Evolutionary conservation across 441 rosid species (phyloP).

Genomic region (Mallotus japonicus): DNA sequence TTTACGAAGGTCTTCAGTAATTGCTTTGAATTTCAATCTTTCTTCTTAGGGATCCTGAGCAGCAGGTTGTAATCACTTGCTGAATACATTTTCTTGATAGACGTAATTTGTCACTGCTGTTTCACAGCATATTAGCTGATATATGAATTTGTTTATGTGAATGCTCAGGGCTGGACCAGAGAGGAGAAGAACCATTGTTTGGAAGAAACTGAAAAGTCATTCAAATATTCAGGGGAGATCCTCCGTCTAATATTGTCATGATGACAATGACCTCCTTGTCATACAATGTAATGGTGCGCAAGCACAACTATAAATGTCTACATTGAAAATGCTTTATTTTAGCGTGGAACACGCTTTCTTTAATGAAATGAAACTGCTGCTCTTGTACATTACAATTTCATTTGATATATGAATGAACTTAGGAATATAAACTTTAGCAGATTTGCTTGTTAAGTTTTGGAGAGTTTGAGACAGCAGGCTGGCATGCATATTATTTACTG

Average conservation of each 20-base stretch:
- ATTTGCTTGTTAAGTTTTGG: no score
- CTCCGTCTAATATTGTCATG: slow-evolving; percentile 79
- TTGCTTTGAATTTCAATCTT: background rate
- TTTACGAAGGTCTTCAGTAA: background rate
- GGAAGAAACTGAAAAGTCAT: slow-evolving; percentile 93
- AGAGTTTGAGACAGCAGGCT: no score
- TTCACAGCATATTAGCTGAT: slow-evolving; percentile 2
- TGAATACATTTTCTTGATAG: background rate
- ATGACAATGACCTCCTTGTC: slow-evolving; percentile 18
- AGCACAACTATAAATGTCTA: slow-evolving; percentile 25
- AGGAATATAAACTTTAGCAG: background rate
- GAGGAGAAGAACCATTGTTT: slow-evolving; percentile 89
- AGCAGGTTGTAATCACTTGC: background rate
- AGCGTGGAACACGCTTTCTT: background rate
- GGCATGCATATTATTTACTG: no score
- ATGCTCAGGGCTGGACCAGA: slow-evolving; percentile 73
- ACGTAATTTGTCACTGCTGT: background rate
- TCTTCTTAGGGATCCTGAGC: background rate
- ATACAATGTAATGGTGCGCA: slow-evolving; percentile 28
- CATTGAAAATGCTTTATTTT: slow-evolving; percentile 5
- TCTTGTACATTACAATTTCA: slow-evolving; percentile 15
- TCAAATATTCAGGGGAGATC: slow-evolving; percentile 82
- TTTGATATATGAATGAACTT: background rate
- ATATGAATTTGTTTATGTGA: slow-evolving; percentile 11
- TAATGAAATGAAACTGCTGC: slow-evolving; percentile 15